Conservation (phyloP, 768 basidiomycete species). For the Ephemerocybe angulata region DNA sequence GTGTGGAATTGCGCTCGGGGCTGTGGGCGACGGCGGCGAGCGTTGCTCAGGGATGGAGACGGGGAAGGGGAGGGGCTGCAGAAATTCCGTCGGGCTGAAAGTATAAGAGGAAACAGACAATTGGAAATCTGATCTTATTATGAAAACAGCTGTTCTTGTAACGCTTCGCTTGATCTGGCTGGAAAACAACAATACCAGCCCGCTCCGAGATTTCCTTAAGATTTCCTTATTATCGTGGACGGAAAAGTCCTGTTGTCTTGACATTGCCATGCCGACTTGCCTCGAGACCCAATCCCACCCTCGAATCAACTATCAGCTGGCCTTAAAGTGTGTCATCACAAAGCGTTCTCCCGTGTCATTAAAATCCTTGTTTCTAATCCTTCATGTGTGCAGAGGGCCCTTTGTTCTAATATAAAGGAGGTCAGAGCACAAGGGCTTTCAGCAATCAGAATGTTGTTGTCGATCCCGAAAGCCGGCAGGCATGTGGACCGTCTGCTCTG, state of each 20-base stretch:
- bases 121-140: constrained; percentile 7
- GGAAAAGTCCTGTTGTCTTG: background rate
- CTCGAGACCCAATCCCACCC: background rate
- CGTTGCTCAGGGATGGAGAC: background rate
- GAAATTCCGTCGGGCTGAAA: background rate
- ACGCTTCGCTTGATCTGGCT: background rate
- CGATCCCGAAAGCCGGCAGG: background rate
- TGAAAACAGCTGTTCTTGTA: constrained; percentile 1
- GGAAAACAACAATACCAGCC: background rate
- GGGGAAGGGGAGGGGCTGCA: constrained; percentile 10
- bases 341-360: background rate
- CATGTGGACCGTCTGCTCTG: background rate
- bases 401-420: background rate
- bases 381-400: background rate
- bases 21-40: background rate
- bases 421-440: background rate
- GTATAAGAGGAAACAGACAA: constrained; percentile 5
- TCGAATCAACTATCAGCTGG: no score
- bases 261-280: background rate
- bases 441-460: background rate
- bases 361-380: no score
- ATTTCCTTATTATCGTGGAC: background rate
- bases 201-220: background rate
- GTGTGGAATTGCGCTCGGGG: constrained; percentile 26
- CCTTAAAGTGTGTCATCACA: no score